Base-by-base conservation (phyloP, 768 basidiomycete genomes). In the Russula lepida region DNA sequence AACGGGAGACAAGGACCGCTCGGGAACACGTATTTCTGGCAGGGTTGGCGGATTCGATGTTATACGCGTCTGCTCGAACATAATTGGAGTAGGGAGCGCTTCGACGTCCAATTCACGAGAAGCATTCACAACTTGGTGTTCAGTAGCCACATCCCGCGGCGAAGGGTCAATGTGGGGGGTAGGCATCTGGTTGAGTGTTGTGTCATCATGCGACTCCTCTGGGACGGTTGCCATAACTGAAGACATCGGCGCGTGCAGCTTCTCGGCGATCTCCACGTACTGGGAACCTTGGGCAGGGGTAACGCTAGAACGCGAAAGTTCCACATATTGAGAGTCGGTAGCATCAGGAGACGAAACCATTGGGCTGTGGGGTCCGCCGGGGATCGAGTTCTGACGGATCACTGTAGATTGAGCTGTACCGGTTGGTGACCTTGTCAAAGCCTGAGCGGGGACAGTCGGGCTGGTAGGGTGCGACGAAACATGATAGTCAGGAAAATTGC, bases 211-310 rank as follows among this genome's bases (percentile, higher is more conserved):
- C n/a, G 67, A 64, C 13, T 63, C 54, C 56, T 63, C 71, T 47
- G 63, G 58, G 48, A 65, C 64, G 1, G 61, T 64, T 44, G 62
- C 53, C 28, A 73, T 54, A 44, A 61, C 62, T 11, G 59, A 53
- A 4, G 70, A 69, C 8, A 70, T 68, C 8, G 67, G 64, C 4
- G 66, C 33, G 60, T 82, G 78, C 43, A 90, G 70, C 21, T 75
- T 79, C 66, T 79, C 76, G 6, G 84, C 81, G 58, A 89, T 88
- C 67, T 85, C 87, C 21, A 77, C 81, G 67, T 89, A 89, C 69
- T 90, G 89, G 0, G 77, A 79, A 43, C 85, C 88, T 68, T 90
- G 88, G 78, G 79, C 87, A 0, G 88, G 87, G 3, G 86, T 83
- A 2, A 88, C 81, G 66, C 86, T 88, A 19, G 84, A 83, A 47